Evolutionary conservation across 1,139 yeast species (phyloP).

Genomic region (Pichia norvegensis): DNA sequence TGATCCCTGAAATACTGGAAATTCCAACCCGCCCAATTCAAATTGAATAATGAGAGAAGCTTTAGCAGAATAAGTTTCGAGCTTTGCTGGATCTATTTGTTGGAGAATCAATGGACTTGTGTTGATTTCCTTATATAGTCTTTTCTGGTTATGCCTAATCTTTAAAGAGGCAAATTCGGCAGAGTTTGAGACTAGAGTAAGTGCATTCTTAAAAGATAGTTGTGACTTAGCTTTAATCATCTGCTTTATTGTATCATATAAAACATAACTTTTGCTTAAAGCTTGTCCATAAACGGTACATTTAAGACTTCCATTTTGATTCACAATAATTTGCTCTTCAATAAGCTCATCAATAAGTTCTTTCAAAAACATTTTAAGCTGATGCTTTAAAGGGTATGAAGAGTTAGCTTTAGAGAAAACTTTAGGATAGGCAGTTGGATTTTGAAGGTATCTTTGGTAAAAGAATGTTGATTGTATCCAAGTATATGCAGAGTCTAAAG

Average conservation of each 20-base stretch:
- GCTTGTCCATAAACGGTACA: conserved; percentile 37
- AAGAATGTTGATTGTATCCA: conserved; percentile 50
- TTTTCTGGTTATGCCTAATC: conserved; percentile 38
- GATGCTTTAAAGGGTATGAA: conserved; percentile 1
- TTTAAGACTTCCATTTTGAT: conserved; percentile 14
- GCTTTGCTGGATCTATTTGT: background rate
- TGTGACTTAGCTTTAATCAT: conserved; percentile 23
- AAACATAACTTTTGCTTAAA: conserved; percentile 40
- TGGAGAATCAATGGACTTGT: conserved; percentile 29
- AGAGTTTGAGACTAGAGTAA: conserved; percentile 30
- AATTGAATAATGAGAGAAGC: conserved; percentile 36
- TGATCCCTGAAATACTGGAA: conserved; percentile 36
- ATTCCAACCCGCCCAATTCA: conserved; percentile 41
- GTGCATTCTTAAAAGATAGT: conserved; percentile 22
- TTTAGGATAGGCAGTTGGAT: conserved; percentile 33
- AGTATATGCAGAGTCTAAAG: conserved; percentile 34
- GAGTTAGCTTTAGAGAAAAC: conserved; percentile 9
- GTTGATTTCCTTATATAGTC: conserved; percentile 36
- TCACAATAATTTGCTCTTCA: conserved; percentile 27
- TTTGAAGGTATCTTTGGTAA: conserved; percentile 36
- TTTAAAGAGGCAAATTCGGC: conserved; percentile 34
- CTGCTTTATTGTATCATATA: conserved; percentile 35
- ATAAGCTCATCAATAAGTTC: conserved; percentile 27
- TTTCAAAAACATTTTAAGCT: conserved; percentile 29
- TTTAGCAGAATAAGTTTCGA: conserved; percentile 25